Base-by-base conservation (phyloP, 129 eudicot genomes). In the Flaveria linearis region DNA sequence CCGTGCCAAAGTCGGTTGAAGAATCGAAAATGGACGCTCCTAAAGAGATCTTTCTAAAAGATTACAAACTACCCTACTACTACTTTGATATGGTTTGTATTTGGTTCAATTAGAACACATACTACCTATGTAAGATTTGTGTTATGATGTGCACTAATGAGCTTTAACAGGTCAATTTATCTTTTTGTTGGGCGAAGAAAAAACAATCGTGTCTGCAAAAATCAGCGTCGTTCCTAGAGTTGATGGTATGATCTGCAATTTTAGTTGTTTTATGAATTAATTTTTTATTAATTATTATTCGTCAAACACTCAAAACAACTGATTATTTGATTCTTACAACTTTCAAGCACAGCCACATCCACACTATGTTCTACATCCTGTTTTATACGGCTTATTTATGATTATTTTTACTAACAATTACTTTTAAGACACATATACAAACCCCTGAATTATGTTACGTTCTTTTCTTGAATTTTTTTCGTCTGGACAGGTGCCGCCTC, bases 21-120 rank as follows among this genome's bases (percentile, higher is more conserved):
- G 96, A 88, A 69, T 68, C 83, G 60, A 73, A 64, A 9, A 94
- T 94, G 99, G 99, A 94, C 7, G 80, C 72, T 20, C 99, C 93
- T 36, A 94, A 91, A 58, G 99, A 94, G 73, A 89, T 94, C 60
- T 94, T 94, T 72, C 81, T 94, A 17, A 94, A 87, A 83, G 99
- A 94, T 77, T 94, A 94, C 84, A 91, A 94, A 81, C 78, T 85
- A 72, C 99, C 99, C 16, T 93, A 88, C 65, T 91, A 91, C 83
- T 94, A 87, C 82, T 94, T 94, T 82, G 99, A 94, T 55, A 84
- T 85, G 81, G 99, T 94, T 77, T 28, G 76, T 47, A 63, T 66
- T 30, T 67, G 30, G 18, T 65, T 75, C 68, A 51, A 65, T 28
- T 66, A 63, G 42, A 79, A 50, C 51, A 15, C 22, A 5, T 14